Base-by-base conservation (phyloP, 2,329 filamentous ascomycete genomes). In the Exophiala sideris region DNA sequence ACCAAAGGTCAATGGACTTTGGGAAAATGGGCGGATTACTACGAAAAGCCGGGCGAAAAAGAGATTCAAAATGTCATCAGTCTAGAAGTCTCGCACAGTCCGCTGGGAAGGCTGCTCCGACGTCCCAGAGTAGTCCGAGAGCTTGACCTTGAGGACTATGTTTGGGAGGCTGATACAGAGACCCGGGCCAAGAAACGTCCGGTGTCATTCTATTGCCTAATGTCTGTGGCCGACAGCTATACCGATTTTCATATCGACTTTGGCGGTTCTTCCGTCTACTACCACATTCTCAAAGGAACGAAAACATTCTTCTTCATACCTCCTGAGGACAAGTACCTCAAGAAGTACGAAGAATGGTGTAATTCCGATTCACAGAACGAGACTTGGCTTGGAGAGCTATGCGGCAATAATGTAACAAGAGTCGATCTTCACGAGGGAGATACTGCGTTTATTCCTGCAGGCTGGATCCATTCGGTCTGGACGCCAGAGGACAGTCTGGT, bases 241-340 rank as follows among this genome's bases (percentile, higher is more conserved):
- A 87, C 84, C 16, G 84, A 87, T 67, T 87, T 87, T 61, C 84
- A 87, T 68, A 85, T 87, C 64, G 84, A 87, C 65, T 87, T 87
- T 68, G 84, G 84, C 34, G 84, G 84, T 4, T 87, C 84, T 3
- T 87, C 84, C 1, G 84, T 87, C 5, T 87, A 83, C 65, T 87
- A 87, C 61, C 84, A 87, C 63, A 86, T 87, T 58, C 69, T 87
- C 50, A 84, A 83, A 60, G 84, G 84, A 52, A 83, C 79, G 64
- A 87, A 87, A 68, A 85, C 83, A 0, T 87, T 87, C 68, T 85
- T 87, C 68, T 87, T 87, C 71, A 86, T 87, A 50, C 83, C 83
- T 2, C 84, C 84, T 0, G 86, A 84, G 59, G 81, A 85, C 59
- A 82, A 83, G 64, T 79, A 87, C 62, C 72, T 87, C 56, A 85